Conservation (phyloP, 495 filamentous ascomycete genomes). For the Oleoguttula mirabilis region DNA sequence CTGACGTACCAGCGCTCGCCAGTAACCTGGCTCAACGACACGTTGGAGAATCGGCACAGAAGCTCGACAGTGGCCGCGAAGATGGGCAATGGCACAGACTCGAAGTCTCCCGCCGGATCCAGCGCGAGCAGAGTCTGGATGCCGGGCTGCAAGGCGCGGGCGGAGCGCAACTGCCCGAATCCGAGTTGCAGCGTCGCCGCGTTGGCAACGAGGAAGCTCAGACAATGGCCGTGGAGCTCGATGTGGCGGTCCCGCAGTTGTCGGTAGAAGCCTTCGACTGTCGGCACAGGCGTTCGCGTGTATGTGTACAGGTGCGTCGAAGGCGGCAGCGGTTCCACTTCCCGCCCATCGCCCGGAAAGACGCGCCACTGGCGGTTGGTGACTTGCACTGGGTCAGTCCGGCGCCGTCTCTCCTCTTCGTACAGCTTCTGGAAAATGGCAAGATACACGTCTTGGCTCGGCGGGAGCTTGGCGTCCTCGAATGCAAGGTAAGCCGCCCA, state of each 20-base stretch:
- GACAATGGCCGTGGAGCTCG: slow-evolving; percentile 31
- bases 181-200: slow-evolving; percentile 32
- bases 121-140: neutral
- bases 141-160: slow-evolving; percentile 5
- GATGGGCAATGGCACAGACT: slow-evolving; percentile 29
- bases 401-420: slow-evolving; percentile 29
- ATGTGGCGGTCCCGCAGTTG: slow-evolving; percentile 42
- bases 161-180: slow-evolving; percentile 34
- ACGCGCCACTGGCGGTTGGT: slow-evolving; percentile 10
- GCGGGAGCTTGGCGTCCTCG: slow-evolving; percentile 25
- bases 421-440: slow-evolving; percentile 53
- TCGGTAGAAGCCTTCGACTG: slow-evolving; percentile 39
- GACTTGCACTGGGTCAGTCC: neutral
- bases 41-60: slow-evolving; percentile 29
- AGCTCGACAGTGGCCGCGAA: slow-evolving; percentile 41
- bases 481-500: slow-evolving; percentile 57
- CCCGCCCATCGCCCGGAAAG: slow-evolving; percentile 50
- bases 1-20: neutral
- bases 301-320: slow-evolving; percentile 49
- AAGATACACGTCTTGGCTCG: slow-evolving; percentile 35
- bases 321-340: slow-evolving; percentile 43
- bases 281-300: slow-evolving; percentile 43
- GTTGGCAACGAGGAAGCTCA: slow-evolving; percentile 38
- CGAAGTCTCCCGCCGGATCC: neutral
- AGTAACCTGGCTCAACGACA: neutral